Evolutionary conservation across 352 stramenopile genomes (phyloP).

Genomic region (Phytophthora colocasiae): DNA sequence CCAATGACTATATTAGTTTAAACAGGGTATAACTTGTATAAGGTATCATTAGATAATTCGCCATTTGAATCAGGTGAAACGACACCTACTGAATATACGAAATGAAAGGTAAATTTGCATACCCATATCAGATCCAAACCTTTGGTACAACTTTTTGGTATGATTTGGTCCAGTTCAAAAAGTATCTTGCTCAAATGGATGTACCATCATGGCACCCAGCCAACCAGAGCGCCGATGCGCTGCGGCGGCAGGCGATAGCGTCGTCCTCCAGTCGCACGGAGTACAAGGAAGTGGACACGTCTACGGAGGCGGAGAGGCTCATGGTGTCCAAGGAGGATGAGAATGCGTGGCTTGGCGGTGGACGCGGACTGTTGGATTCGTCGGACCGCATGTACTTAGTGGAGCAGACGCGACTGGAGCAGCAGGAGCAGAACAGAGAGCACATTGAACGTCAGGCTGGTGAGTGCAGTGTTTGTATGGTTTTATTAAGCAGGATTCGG

Average conservation of each 20-base stretch:
- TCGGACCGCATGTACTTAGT: constrained; percentile 79
- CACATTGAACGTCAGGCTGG: constrained; percentile 41
- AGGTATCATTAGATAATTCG: background rate
- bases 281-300: constrained; percentile 81
- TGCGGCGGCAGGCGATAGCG: constrained; percentile 20
- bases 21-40: constrained; percentile 3
- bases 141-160: background rate
- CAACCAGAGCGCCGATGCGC: constrained; percentile 59
- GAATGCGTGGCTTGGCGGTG: constrained; percentile 37
- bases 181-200: constrained; percentile 50
- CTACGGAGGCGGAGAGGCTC: constrained; percentile 69
- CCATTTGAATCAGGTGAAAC: constrained; percentile 2
- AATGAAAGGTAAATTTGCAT: constrained; percentile 5
- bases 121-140: constrained; percentile 14
- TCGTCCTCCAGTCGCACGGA: constrained; percentile 50
- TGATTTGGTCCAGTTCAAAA: background rate
- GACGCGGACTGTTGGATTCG: constrained; percentile 71
- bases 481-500: background rate
- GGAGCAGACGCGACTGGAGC: constrained; percentile 67
- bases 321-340: constrained; percentile 63
- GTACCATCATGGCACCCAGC: constrained; percentile 79
- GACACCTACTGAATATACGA: constrained; percentile 7
- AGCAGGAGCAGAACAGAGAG: constrained; percentile 43
- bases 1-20: background rate
- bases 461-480: constrained; percentile 19